Base-by-base conservation (phyloP, 371 early-diverging fungal species). In the Haplosporangium sp. region DNA sequence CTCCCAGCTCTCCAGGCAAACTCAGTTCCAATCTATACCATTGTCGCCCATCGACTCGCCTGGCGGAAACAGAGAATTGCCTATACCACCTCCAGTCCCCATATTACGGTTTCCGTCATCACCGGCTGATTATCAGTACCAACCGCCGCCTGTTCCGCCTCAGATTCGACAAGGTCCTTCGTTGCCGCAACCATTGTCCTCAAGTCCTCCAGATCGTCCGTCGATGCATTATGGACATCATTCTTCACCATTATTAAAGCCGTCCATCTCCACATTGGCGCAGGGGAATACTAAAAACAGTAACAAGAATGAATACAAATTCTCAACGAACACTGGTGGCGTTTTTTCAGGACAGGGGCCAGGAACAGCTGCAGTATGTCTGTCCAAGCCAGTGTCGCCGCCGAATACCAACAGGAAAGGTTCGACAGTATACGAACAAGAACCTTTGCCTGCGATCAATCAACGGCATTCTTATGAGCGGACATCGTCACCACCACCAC, bases 1-100 rank as follows among this genome's bases (percentile, higher is more conserved):
- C 5, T 68, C 74, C 5, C 64, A 67, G 23, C 23, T 68, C 38
- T 46, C 77, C 2, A 53, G 67, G 38, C 77, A 77, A 37, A 77
- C 72, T 1, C 77, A 71, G 50, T 77, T 77, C 38, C 77, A 77
- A 53, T 77, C 77, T 41, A 77, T 77, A 71, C 77, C 77, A 37
- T 52, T 77, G 13, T 77, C 77, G 6, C 77, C 77, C 0, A 64
- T 77, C 57, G 76, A 75, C 38, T n/a, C 69, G 0, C 47, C 72
- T 20, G 55, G 47, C 10, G 63, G 59, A 14, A 47, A 9, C 12
- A 64, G 54, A 12, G 77, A 71, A 16, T 43, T 67, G 13, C 68
- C 67, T 6, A 18, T 48, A 6, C 23, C 57, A 12, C 36, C 63
- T 6, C 29, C 29, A 29, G 52, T 59, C 18, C 70, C 70, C 1